These are phyloP conservation scores for Fusarium transvaalense DNA, from an alignment of 2,329 filamentous ascomycete genomes.

Conservation along the genomic window DNA sequence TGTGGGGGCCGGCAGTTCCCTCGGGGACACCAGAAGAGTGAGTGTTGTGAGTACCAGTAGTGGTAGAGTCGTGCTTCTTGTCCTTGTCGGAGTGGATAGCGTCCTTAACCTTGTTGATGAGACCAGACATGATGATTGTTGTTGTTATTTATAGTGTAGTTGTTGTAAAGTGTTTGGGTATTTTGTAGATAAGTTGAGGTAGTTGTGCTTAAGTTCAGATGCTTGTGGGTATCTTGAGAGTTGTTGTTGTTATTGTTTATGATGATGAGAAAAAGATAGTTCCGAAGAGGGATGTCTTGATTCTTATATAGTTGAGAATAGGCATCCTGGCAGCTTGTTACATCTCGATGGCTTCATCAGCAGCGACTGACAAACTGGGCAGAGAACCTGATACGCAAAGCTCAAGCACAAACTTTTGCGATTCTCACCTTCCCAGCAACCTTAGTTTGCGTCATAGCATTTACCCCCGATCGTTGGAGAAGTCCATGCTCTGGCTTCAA, in stretches of 20 bases:
- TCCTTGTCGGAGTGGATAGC: slow-evolving; percentile 63
- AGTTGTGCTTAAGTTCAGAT: slow-evolving; percentile 19
- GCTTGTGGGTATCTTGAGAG: slow-evolving; percentile 41
- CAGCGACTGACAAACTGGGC: slow-evolving; percentile 31
- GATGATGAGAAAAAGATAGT: slow-evolving; percentile 1
- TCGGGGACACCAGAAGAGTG: slow-evolving; percentile 28
- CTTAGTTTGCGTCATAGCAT: slow-evolving; percentile 48
- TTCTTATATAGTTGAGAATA: slow-evolving; percentile 44
- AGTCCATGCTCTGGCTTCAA: slow-evolving; percentile 13
- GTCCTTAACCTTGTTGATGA: slow-evolving; percentile 72
- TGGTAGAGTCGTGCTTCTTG: slow-evolving; percentile 47
- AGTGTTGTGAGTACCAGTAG: slow-evolving; percentile 24
- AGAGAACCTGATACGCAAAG: slow-evolving; percentile 6
- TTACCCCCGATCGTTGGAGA: slow-evolving; percentile 22
- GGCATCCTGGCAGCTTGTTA: neutral
- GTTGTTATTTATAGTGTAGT: slow-evolving; percentile 16
- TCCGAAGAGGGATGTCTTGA: slow-evolving; percentile 1
- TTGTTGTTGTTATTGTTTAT: slow-evolving; percentile 28
- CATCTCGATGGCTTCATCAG: slow-evolving; percentile 35
- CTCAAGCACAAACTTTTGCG: slow-evolving; percentile 14
- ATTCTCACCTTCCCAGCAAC: slow-evolving; percentile 26
- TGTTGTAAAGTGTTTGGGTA: slow-evolving; percentile 24
- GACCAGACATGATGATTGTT: slow-evolving; percentile 63
- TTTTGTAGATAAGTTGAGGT: slow-evolving; percentile 16
- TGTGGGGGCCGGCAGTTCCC: slow-evolving; percentile 39